Evolutionary conservation across 768 basidiomycete species (phyloP).

Genomic region (Sarcomyxa edulis): DNA sequence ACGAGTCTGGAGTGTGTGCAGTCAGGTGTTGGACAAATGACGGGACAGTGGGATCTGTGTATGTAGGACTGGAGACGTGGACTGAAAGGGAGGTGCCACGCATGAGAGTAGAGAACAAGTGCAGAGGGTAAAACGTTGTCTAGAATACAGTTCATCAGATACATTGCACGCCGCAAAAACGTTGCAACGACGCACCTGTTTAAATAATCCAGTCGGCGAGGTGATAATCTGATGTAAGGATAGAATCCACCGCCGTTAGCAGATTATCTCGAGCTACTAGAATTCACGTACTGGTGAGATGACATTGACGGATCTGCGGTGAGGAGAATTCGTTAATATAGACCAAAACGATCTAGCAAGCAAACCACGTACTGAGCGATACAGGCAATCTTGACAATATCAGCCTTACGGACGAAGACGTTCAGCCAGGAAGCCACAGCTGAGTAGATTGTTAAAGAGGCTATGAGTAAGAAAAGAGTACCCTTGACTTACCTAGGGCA

Average conservation of each 20-base stretch:
- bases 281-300: constrained; percentile 35
- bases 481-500: constrained; percentile 29
- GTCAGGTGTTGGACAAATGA: constrained; percentile 41
- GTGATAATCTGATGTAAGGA: constrained; percentile 32
- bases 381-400: constrained; percentile 56
- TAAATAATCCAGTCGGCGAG: constrained; percentile 35
- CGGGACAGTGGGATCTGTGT: constrained; percentile 45
- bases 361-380: constrained; percentile 49
- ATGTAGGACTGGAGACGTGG: constrained; percentile 29
- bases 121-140: constrained; percentile 48
- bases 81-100: constrained; percentile 37
- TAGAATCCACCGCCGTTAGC: not conserved
- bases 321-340: not conserved
- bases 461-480: constrained; percentile 1
- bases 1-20: constrained; percentile 23
- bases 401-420: constrained; percentile 53
- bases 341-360: not conserved
- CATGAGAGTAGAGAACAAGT: constrained; percentile 54
- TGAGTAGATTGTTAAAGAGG: constrained; percentile 12
- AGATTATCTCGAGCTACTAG: not conserved
- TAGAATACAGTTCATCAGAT: constrained; percentile 8
- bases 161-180: constrained; percentile 3
- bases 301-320: constrained; percentile 36
- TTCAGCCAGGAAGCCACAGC: constrained; percentile 60
- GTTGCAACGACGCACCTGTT: constrained; percentile 16